Evolutionary conservation across 2,329 filamentous ascomycete genomes (phyloP).

Genomic region (Periglandula ipomoeae): DNA sequence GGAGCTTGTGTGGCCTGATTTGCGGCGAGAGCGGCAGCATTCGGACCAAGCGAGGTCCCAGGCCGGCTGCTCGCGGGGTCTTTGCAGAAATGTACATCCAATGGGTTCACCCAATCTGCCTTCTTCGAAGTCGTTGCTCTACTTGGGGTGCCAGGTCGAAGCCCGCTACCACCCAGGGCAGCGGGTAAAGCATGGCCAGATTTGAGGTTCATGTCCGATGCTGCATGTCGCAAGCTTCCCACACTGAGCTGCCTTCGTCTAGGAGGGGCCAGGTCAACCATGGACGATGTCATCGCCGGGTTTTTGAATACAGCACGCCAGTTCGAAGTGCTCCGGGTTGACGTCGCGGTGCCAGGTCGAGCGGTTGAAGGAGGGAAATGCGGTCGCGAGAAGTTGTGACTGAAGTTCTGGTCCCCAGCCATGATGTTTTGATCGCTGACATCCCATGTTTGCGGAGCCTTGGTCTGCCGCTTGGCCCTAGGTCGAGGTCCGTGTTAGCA

Average conservation of each 20-base stretch:
- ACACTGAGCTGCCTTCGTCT: slow-evolving; percentile 19
- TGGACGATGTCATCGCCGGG: slow-evolving; percentile 31
- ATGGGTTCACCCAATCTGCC: slow-evolving; percentile 35
- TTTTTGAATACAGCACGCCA: slow-evolving; percentile 28
- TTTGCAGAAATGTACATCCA: slow-evolving; percentile 36
- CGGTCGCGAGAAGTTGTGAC: slow-evolving; percentile 25
- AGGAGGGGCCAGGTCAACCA: slow-evolving; percentile 32
- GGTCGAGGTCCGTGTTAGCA: slow-evolving; percentile 1
- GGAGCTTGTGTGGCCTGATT: not conserved
- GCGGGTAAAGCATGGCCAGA: slow-evolving; percentile 19
- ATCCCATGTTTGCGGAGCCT: slow-evolving; percentile 19
- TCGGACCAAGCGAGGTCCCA: slow-evolving; percentile 1
- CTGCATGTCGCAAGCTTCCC: slow-evolving; percentile 20
- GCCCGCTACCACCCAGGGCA: slow-evolving; percentile 21
- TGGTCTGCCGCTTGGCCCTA: slow-evolving; percentile 11
- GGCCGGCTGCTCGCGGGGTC: slow-evolving; percentile 13
- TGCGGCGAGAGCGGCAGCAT: not conserved
- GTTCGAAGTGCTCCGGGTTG: slow-evolving; percentile 18
- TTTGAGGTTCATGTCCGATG: slow-evolving; percentile 31
- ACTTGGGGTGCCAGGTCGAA: slow-evolving; percentile 18
- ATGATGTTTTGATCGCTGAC: slow-evolving; percentile 23
- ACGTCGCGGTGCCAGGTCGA: slow-evolving; percentile 33
- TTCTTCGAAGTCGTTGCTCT: slow-evolving; percentile 19
- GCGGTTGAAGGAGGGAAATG: slow-evolving; percentile 16
- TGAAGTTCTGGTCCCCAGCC: slow-evolving; percentile 27